These are phyloP conservation scores for Backusella circina DNA, from an alignment of 192 early-diverging fungal genomes.

Conservation along the genomic window DNA sequence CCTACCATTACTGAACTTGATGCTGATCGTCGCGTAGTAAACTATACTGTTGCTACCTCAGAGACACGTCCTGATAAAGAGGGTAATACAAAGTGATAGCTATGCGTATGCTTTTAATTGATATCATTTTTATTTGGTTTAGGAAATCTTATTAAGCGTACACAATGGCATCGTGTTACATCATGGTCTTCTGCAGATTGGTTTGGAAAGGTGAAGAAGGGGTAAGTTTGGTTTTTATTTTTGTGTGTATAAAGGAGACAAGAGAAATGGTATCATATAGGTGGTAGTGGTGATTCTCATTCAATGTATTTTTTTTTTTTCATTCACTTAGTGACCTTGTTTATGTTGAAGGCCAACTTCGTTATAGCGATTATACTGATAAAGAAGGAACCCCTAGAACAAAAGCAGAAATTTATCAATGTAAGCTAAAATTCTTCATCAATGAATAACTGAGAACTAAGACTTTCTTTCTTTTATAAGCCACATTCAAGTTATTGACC, in stretches of 20 bases:
- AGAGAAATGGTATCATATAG: not conserved
- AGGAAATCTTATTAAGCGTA: conserved; percentile 63
- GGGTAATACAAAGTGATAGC: conserved; percentile 23
- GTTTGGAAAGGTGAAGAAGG: conserved; percentile 53
- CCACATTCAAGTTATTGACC: not conserved
- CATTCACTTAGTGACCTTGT: conserved; percentile 44
- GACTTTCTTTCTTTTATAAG: not conserved
- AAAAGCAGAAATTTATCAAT: conserved; percentile 46
- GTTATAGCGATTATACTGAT: conserved; percentile 58
- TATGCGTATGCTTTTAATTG: not conserved
- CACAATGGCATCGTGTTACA: conserved; percentile 64
- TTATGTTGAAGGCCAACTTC: conserved; percentile 60
- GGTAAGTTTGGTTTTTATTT: conserved; percentile 13
- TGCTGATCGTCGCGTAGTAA: conserved; percentile 45
- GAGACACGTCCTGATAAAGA: conserved; percentile 58
- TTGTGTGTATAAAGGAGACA: not conserved
- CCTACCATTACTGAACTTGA: conserved; percentile 38
- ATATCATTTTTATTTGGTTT: not conserved
- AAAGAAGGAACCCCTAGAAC: conserved; percentile 57
- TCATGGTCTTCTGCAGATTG: conserved; percentile 38
- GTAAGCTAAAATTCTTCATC: conserved; percentile 23
- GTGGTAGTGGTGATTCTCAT: not conserved
- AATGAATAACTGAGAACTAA: not conserved
- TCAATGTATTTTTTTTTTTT: not conserved
- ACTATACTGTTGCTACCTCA: conserved; percentile 64